Evolutionary conservation across 805 yeast genomes (phyloP), one percentile per base, ranked within the genome.

Genomic region (Yarrowia alimentaria): DNA sequence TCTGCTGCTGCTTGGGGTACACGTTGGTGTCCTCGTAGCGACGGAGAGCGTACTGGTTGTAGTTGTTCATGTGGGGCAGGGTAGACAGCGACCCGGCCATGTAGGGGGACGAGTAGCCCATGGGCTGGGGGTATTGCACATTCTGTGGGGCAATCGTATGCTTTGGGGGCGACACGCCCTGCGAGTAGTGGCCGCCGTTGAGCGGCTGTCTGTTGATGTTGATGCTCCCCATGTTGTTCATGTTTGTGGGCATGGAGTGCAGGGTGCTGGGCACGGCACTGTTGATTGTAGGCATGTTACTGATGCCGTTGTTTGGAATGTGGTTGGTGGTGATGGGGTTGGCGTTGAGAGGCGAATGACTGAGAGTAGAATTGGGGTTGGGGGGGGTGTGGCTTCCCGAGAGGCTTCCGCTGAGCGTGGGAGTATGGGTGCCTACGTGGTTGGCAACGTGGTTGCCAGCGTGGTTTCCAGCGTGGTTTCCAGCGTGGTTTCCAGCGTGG

Each of bases 121-220:
- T 14, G 30, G 24, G 53, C 53, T 26, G 53, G 33, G 26, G 40
- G 53, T 25, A 50, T 7, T 38, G 51, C 3, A 43, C 37, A 11
- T 33, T 20, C 30, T 38, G 53, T 17, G 52, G 30, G 7, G 35
- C 35, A 12, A 32, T 26, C 14, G 53, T 20, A 18, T 31, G 26
- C 25, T 51, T 42, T 24, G 29, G 54, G 10, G 30, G 53, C 24
- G 50, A 32, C 9, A 51, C 53, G 6, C 40, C 54, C 35, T 52
- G 54, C 17, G 16, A 26, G 20, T 32, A 43, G 35, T 32, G 45
- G 33, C 26, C 18, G 42, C 20, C 25, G 32, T 22, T 29, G n/a
- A 47, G 14, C 14, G 25, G 20, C 29, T 26, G 38, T 14, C 24
- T 22, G 37, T 16, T 43, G 24, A 29, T 40, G 47, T 19, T 24